phyloP scores from a whole-genome alignment of 129 eudicot genomes.

The Tanacetum coccineum region DNA sequence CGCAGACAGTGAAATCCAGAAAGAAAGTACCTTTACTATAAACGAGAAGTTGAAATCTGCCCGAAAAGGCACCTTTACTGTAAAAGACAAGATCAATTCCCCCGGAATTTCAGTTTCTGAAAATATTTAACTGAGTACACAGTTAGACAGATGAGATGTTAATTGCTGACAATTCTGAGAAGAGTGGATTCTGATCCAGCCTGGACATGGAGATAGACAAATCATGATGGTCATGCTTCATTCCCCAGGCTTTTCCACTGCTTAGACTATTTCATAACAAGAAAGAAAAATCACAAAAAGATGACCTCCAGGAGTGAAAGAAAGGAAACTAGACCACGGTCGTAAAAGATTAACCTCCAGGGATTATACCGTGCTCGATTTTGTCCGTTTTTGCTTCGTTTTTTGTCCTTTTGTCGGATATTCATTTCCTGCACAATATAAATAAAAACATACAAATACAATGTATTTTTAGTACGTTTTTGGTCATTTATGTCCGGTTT shows the following conservation, averaged over 20 bases:
- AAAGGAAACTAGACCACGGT: conserved; percentile 14
- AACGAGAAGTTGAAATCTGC: conserved; percentile 37
- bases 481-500: too few species aligned
- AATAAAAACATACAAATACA: too few species aligned
- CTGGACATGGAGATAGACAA: conserved; percentile 63
- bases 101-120: conserved; percentile 36
- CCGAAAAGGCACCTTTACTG: conserved; percentile 22
- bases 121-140: conserved; percentile 42
- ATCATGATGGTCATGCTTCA: conserved; percentile 86
- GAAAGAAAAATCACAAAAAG: conserved; percentile 57
- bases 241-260: conserved; percentile 89
- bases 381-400: too few species aligned
- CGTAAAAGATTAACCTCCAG: conserved; percentile 31
- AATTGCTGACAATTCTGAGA: conserved; percentile 42
- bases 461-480: too few species aligned
- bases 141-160: conserved; percentile 45
- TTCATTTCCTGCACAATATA: too few species aligned
- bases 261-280: conserved; percentile 63
- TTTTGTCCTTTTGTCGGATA: too few species aligned
- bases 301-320: conserved; percentile 27
- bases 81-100: conserved; percentile 34
- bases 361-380: too few species aligned
- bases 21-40: conserved; percentile 23
- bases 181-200: conserved; percentile 54
- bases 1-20: conserved; percentile 37